A percentile compares a stretch with the other conserved stretches of the same genome.
Evolutionary conservation across 768 basidiomycete genomes (phyloP).

Genomic region (Coprinopsis marcescibilis): DNA sequence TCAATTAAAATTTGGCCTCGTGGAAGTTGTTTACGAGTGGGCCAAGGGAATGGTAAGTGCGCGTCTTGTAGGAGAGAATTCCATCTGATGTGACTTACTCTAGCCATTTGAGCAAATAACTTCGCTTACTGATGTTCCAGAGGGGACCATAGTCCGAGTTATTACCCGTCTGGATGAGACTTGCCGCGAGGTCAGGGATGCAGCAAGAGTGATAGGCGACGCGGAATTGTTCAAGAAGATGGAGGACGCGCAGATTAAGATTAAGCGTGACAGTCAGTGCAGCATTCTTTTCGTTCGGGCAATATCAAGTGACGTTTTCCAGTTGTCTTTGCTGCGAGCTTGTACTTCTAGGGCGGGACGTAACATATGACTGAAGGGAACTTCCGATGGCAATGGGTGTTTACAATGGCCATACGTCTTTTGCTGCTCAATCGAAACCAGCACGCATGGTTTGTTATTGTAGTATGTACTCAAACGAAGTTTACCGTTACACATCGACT

Average conservation of each 20-base stretch:
- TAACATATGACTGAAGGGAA: too few species aligned
- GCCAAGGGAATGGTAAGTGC: slow-evolving; percentile 89
- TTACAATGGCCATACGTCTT: too few species aligned
- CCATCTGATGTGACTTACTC: neutral
- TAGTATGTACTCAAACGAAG: too few species aligned
- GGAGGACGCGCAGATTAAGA: slow-evolving; percentile 91
- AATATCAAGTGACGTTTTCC: slow-evolving; percentile 11
- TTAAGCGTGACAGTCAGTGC: slow-evolving; percentile 91
- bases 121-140: slow-evolving; percentile 85
- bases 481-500: too few species aligned
- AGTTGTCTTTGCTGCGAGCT: slow-evolving; percentile 85
- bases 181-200: slow-evolving; percentile 93
- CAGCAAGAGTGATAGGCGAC: slow-evolving; percentile 95
- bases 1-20: slow-evolving; percentile 82
- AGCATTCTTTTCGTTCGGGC: neutral
- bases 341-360: slow-evolving; percentile 66
- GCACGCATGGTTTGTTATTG: too few species aligned
- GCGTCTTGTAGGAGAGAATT: neutral
- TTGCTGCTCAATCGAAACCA: too few species aligned
- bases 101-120: slow-evolving; percentile 97
- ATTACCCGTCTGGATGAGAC: slow-evolving; percentile 97
- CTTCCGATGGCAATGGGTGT: too few species aligned
- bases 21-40: slow-evolving; percentile 99
- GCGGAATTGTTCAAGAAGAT: slow-evolving; percentile 95
- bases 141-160: slow-evolving; percentile 94